Evolutionary conservation across 306 rosid genomes (phyloP).

Genomic region (Begonia loranthoides): DNA sequence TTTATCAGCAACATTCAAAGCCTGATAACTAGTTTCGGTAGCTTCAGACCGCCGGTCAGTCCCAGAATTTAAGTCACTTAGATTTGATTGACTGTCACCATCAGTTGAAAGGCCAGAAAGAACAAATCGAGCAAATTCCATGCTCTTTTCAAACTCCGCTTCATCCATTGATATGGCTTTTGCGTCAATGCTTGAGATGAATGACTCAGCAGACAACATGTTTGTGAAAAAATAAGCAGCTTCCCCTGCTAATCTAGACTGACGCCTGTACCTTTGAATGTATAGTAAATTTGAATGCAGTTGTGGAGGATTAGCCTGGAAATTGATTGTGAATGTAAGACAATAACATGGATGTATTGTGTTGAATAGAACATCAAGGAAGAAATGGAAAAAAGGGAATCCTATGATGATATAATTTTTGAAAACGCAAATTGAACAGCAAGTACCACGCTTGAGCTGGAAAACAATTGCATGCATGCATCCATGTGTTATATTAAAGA

Average conservation of each 20-base stretch:
- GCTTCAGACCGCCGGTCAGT: constrained; percentile 23
- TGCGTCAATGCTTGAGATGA: constrained; percentile 84
- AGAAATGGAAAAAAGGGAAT: no score
- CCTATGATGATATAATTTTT: no score
- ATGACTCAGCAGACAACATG: constrained; percentile 87
- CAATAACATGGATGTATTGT: background rate
- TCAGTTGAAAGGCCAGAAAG: constrained; percentile 68
- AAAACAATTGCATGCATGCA: no score
- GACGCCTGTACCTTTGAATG: constrained; percentile 81
- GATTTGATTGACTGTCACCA: constrained; percentile 29
- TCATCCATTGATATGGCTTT: constrained; percentile 89
- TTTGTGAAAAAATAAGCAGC: constrained; percentile 88
- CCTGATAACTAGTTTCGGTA: constrained; percentile 20
- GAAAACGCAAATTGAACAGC: no score
- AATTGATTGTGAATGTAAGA: background rate
- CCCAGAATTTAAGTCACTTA: constrained; percentile 29
- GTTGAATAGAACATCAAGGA: no score
- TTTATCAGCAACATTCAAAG: constrained; percentile 20
- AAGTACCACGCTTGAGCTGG: no score
- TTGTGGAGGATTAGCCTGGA: constrained; percentile 97
- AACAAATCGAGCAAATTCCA: constrained; percentile 86
- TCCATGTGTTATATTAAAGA: no score
- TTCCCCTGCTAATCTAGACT: constrained; percentile 73
- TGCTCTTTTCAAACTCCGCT: constrained; percentile 68
- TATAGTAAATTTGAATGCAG: constrained; percentile 83